phyloP scores from a whole-genome alignment of 208 protist genomes.

The Trypanosoma vivax region DNA sequence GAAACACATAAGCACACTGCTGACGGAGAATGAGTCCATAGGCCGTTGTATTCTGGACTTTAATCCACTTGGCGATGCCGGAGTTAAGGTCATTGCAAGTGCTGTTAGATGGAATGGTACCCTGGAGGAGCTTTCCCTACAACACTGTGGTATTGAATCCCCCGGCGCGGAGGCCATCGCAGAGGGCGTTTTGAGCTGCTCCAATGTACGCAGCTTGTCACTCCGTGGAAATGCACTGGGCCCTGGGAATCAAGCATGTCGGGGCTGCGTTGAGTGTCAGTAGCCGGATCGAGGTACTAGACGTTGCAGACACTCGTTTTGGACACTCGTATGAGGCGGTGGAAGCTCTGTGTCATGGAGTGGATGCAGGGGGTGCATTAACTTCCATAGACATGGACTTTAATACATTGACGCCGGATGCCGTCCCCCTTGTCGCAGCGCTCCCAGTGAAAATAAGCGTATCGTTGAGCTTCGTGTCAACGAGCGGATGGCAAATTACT shows the following conservation, averaged over 20 bases:
- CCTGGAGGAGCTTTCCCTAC: constrained; percentile 56
- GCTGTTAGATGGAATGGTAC: constrained; percentile 80
- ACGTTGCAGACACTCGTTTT: constrained; percentile 79
- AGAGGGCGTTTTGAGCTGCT: constrained; percentile 56
- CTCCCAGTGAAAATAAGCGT: constrained; percentile 46
- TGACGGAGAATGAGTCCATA: constrained; percentile 67
- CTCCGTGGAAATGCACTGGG: constrained; percentile 67
- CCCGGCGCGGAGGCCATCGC: constrained; percentile 43
- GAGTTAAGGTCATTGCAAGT: constrained; percentile 49
- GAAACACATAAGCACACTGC: constrained; percentile 51
- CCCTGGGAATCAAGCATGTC: constrained; percentile 59
- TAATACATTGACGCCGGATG: constrained; percentile 54
- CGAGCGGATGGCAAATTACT: constrained; percentile 58
- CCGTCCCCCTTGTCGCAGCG: constrained; percentile 34
- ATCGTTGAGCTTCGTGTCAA: constrained; percentile 41
- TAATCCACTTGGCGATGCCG: constrained; percentile 69
- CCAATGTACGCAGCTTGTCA: constrained; percentile 57
- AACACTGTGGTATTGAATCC: constrained; percentile 64
- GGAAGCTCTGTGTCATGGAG: constrained; percentile 72
- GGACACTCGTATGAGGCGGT: constrained; percentile 39
- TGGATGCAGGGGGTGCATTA: constrained; percentile 47
- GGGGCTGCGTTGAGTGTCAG: constrained; percentile 45
- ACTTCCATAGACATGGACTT: constrained; percentile 66
- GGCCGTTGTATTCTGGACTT: constrained; percentile 69
- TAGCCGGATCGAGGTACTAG: constrained; percentile 52